Evolutionary conservation across 306 rosid genomes (phyloP), one percentile per base, ranked within the genome.

Genomic region (Rubus idaeus): DNA sequence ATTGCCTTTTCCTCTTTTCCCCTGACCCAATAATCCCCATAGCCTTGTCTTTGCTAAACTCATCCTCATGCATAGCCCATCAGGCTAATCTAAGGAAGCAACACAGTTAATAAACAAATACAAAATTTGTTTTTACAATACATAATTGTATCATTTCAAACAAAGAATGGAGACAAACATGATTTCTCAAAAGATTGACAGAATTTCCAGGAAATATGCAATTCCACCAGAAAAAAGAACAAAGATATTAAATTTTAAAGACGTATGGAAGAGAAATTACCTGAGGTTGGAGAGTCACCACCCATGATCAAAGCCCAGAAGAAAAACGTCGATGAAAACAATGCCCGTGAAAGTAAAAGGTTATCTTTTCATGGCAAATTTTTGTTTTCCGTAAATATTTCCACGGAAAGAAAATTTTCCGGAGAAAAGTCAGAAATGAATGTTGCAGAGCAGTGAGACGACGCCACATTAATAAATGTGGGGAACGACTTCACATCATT

Each of bases 261-360:
- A 56, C 26, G 62, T 30, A 23, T 14, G 40, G 70, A 44, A 45
- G 66, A 53, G 13, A 70, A 60, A 73, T 39, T 21, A 80, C 68
- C 46, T 6, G 70, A 39, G 23, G 8, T 47, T 60, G 79, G 74
- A 68, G 70, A 75, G 46, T 11, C 71, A 67, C 58, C 78, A 20
- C 61, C 78, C 52, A 80, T 56, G 83, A 68, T 35, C 42, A 58
- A 58, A 68, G 58, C 50, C 56, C 75, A 37, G 8, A 67, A 14
- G 45, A 57, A 72, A 69, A 26, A 13, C 53, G 73, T 64, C 65
- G 21, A 64, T 58, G 68, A 11, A 58, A 65, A 76, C 51, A 41
- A 35, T 49, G n/a, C 61, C 16, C 42, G 26, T 16, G 26, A 3
- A 21, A 46, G 30, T 10, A 8, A 44, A 11, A 13, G 10, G 11